These are phyloP conservation scores for Pythium insidiosum DNA, from an alignment of 352 stramenopile genomes.

Conservation along the genomic window DNA sequence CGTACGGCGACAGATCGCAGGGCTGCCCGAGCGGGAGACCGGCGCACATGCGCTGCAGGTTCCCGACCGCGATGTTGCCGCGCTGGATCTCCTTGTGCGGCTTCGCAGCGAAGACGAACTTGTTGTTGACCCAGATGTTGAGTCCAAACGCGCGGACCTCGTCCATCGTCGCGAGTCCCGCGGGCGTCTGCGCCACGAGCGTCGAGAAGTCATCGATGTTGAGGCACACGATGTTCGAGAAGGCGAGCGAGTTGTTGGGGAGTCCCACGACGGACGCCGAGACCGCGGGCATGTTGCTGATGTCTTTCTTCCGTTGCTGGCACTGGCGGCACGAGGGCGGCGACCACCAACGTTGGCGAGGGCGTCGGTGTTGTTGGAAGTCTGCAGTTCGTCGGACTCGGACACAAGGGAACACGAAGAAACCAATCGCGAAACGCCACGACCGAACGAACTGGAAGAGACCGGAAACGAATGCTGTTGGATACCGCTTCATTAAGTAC, in stretches of 20 bases:
- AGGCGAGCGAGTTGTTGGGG: constrained; percentile 69
- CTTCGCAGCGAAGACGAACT: constrained; percentile 76
- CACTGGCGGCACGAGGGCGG: no score
- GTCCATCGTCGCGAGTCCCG: constrained; percentile 57
- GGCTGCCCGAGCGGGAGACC: constrained; percentile 54
- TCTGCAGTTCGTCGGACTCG: no score
- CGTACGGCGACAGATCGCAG: constrained; percentile 59
- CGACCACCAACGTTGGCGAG: no score
- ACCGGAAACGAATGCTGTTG: no score
- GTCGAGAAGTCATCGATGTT: constrained; percentile 66
- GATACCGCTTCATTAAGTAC: no score
- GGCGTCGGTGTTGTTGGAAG: no score
- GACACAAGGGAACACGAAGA: no score
- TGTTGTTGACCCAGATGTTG: constrained; percentile 77
- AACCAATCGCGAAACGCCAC: no score
- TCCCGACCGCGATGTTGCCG: constrained; percentile 57
- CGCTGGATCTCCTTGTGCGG: constrained; percentile 55
- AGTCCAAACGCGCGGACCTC: constrained; percentile 63
- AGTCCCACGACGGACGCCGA: constrained; percentile 55
- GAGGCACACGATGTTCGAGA: constrained; percentile 81
- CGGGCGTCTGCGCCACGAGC: constrained; percentile 53
- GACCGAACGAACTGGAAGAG: no score
- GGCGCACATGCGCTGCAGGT: constrained; percentile 74
- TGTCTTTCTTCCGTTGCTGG: background rate
- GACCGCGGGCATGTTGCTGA: constrained; percentile 39